phyloP scores from a whole-genome alignment of 805 yeast genomes.

The Saturnispora bothae region DNA sequence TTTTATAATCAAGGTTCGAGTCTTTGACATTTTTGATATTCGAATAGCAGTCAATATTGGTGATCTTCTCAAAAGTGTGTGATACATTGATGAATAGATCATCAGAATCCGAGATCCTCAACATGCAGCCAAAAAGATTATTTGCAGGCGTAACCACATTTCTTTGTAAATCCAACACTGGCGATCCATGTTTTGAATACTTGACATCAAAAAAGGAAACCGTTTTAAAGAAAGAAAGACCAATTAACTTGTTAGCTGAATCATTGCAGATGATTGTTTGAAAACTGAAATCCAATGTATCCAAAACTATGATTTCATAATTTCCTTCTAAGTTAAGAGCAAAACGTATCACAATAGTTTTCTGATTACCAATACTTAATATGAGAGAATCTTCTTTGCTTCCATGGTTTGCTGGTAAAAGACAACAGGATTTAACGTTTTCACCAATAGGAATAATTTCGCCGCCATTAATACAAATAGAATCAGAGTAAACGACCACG shows the following conservation, averaged over 20 bases:
- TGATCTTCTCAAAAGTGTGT: conserved; percentile 5
- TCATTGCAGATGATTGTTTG: background rate
- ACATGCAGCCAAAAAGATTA: conserved; percentile 4
- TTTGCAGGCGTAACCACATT: background rate
- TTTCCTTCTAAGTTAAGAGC: conserved; percentile 6
- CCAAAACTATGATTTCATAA: conserved; percentile 6
- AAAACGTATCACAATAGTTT: conserved; percentile 15
- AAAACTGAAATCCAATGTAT: background rate
- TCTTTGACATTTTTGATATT: background rate
- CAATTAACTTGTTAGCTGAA: conserved; percentile 1
- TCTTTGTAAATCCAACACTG: background rate
- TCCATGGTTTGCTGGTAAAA: conserved; percentile 16
- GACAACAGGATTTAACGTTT: conserved; percentile 17
- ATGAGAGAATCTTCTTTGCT: conserved; percentile 22
- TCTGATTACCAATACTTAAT: conserved; percentile 1
- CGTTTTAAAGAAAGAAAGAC: conserved; percentile 1
- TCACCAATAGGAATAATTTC: conserved; percentile 14
- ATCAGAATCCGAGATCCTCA: conserved; percentile 2
- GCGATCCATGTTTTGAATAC: conserved; percentile 2
- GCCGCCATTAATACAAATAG: conserved; percentile 17
- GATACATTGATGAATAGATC: conserved; percentile 4
- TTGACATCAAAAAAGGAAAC: background rate
- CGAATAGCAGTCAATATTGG: conserved; percentile 3
- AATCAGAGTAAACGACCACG: conserved; percentile 17
- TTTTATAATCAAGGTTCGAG: background rate